A percentile compares a stretch with the other conserved stretches of the same genome.
Evolutionary conservation across 2,329 filamentous ascomycete species (phyloP).

Genomic region (Pestalotiopsis sp.): DNA sequence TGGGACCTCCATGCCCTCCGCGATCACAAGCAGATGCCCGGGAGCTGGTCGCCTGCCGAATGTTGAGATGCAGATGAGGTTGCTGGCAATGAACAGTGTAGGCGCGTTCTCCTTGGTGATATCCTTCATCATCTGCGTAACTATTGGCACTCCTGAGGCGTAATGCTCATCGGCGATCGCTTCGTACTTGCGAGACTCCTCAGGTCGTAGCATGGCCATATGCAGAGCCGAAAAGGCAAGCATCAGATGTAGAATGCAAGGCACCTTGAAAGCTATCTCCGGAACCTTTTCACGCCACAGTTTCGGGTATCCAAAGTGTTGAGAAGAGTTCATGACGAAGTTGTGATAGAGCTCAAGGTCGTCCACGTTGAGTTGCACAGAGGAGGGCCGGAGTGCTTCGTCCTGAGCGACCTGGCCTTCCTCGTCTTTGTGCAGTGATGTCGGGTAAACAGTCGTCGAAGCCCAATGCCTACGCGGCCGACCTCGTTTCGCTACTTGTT

Average conservation of each 20-base stretch:
- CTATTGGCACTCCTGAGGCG: slow-evolving; percentile 18
- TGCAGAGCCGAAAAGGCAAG: slow-evolving; percentile 9
- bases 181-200: slow-evolving; percentile 12
- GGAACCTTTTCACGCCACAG: slow-evolving; percentile 22
- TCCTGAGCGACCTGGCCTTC: background rate
- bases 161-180: slow-evolving; percentile 21
- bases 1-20: slow-evolving; percentile 13
- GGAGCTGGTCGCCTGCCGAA: slow-evolving; percentile 16
- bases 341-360: slow-evolving; percentile 27
- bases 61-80: slow-evolving; percentile 22
- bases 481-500: background rate
- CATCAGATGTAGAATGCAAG: slow-evolving; percentile 25
- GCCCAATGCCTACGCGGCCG: background rate
- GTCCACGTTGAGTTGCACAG: slow-evolving; percentile 16
- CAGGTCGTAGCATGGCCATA: slow-evolving; percentile 8
- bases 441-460: background rate
- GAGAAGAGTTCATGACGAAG: slow-evolving; percentile 21
- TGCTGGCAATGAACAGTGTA: slow-evolving; percentile 22
- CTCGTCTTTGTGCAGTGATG: background rate
- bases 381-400: too few species aligned
- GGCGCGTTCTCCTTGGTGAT: slow-evolving; percentile 21
- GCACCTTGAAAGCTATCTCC: slow-evolving; percentile 24
- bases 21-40: slow-evolving; percentile 15
- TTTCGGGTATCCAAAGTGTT: slow-evolving; percentile 18
- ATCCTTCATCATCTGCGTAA: slow-evolving; percentile 19